A percentile compares a stretch with the other conserved stretches of the same genome.
Conservation (phyloP, 1,284 basidiomycete genomes). For the Pholiota adiposa region DNA sequence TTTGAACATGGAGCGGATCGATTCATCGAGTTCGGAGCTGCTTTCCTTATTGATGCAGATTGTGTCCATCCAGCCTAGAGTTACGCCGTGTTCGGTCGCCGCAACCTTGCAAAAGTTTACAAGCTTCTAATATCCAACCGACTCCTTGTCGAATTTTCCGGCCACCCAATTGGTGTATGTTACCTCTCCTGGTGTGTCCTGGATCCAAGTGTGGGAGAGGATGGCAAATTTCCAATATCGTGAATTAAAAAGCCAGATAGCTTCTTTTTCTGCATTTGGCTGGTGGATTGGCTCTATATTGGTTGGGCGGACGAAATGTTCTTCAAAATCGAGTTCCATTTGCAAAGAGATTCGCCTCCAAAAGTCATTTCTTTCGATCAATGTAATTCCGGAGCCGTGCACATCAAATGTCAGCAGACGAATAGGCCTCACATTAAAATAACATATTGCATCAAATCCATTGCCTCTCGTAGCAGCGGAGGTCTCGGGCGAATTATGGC, state of each 20-base stretch:
- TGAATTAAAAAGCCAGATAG: background rate
- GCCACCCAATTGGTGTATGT: background rate
- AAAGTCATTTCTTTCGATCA: background rate
- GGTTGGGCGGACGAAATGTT: background rate
- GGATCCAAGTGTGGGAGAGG: constrained; percentile 6
- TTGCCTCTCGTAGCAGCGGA: background rate
- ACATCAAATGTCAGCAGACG: background rate
- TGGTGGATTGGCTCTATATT: background rate
- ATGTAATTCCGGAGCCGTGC: background rate
- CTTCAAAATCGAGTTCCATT: constrained; percentile 3
- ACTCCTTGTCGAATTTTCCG: background rate
- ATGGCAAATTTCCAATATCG: background rate
- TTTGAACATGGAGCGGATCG: constrained; percentile 8
- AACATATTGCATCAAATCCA: background rate
- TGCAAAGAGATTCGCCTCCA: background rate
- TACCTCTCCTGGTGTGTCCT: background rate
- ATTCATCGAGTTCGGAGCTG: constrained; percentile 11
- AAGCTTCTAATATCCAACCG: background rate
- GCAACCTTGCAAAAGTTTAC: background rate
- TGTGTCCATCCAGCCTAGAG: constrained; percentile 6
- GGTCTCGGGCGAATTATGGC: too few species aligned
- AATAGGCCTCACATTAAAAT: constrained; percentile 2
- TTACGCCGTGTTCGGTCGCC: background rate
- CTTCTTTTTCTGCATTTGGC: background rate
- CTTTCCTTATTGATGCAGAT: constrained; percentile 10